A percentile compares a stretch with the other conserved stretches of the same genome.
Conservation (phyloP, 2,329 filamentous ascomycete species). For the Rugonectria rugulosa region DNA sequence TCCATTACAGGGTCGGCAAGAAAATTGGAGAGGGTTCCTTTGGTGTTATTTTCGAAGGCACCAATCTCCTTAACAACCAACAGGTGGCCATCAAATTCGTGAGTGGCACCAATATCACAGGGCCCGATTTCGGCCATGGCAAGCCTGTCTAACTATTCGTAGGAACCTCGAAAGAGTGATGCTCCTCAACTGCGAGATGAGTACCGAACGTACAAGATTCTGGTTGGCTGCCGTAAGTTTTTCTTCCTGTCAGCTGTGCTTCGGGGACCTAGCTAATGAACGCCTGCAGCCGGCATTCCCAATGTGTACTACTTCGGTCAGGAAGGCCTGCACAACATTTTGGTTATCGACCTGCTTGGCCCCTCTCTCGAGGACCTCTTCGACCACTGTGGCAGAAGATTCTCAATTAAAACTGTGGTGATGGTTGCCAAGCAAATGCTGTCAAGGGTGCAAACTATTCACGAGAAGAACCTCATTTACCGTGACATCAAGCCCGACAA, state of each 20-base stretch:
- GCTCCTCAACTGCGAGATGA: conserved; percentile 97
- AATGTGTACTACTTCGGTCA: conserved; percentile 99
- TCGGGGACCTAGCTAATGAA: conserved; percentile 34
- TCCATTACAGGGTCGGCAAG: conserved; percentile 98
- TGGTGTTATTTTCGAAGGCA: conserved; percentile 98
- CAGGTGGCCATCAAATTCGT: conserved; percentile 99
- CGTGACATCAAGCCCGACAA: conserved; percentile 99
- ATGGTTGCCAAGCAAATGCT: conserved; percentile 99
- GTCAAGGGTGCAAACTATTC: conserved; percentile 89
- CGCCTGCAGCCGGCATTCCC: conserved; percentile 82
- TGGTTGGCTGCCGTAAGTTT: conserved; percentile 94
- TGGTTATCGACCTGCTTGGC: conserved; percentile 95
- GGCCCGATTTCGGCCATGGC: neutral
- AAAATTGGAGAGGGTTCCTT: conserved; percentile 99
- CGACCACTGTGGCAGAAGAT: conserved; percentile 94
- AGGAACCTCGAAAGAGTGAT: conserved; percentile 99
- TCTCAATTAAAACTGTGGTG: conserved; percentile 96
- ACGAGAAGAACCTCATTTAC: conserved; percentile 99
- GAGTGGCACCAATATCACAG: conserved; percentile 44
- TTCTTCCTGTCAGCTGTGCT: conserved; percentile 40
- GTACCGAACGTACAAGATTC: conserved; percentile 99
- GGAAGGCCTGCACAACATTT: conserved; percentile 97
- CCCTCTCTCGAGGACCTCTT: conserved; percentile 97
- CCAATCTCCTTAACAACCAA: conserved; percentile 98
- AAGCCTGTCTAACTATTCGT: conserved; percentile 16